Percentiles rank a stretch among this genome's conserved stretches.
These are phyloP conservation scores for Cercophora newfieldiana DNA, from an alignment of 495 filamentous ascomycete species.

Conservation along the genomic window DNA sequence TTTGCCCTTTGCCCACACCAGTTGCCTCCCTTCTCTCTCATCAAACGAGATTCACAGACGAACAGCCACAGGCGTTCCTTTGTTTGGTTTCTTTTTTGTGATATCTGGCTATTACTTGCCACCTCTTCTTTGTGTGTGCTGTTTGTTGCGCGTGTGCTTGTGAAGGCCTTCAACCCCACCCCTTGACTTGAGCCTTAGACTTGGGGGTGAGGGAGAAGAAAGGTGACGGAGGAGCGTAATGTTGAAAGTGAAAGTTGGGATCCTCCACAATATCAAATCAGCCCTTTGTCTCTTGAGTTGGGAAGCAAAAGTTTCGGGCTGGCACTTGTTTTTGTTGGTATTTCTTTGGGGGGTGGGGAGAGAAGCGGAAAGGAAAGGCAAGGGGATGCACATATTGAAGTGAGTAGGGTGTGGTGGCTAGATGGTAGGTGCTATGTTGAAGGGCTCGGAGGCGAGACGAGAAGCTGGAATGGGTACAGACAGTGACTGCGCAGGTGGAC, in stretches of 20 bases:
- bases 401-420: no score
- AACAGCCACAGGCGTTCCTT: neutral
- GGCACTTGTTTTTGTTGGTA: neutral
- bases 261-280: neutral
- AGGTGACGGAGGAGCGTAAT: neutral
- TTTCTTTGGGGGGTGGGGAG: neutral
- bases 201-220: neutral
- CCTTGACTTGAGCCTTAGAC: neutral
- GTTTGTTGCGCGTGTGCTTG: neutral
- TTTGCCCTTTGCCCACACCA: neutral
- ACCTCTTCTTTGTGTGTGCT: neutral
- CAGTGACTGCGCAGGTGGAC: no score
- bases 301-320: conserved; percentile 7
- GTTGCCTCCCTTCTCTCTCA: neutral
- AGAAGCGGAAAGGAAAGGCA: neutral
- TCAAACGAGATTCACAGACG: neutral
- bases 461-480: no score
- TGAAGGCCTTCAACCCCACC: no score
- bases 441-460: no score
- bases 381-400: neutral
- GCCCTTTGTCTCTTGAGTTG: neutral
- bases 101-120: neutral
- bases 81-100: neutral
- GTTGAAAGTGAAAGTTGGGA: neutral
- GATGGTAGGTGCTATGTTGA: no score